These are phyloP conservation scores for Yamadazyma dushanensis DNA, from an alignment of 1,139 yeast genomes.

Conservation along the genomic window DNA sequence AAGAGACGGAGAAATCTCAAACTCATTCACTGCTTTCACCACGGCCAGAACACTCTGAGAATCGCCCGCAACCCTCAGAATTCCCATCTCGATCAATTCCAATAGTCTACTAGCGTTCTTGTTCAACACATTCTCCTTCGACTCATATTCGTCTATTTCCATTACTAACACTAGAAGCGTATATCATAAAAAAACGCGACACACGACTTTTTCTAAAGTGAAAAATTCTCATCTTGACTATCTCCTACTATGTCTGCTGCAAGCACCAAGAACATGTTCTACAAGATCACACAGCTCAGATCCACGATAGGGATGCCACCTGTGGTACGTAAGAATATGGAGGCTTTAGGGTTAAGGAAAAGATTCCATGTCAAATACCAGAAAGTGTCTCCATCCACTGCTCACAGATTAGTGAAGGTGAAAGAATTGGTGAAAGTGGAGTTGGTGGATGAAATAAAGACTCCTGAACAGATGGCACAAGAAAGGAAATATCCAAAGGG, in stretches of 20 bases:
- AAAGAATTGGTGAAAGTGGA: constrained; percentile 91
- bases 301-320: constrained; percentile 87
- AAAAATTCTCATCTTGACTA: constrained; percentile 2
- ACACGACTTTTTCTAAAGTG: constrained; percentile 7
- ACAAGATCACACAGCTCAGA: constrained; percentile 72
- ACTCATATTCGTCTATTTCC: constrained; percentile 3
- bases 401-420: constrained; percentile 80
- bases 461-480: constrained; percentile 52
- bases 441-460: constrained; percentile 54
- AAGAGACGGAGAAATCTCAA: constrained; percentile 57
- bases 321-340: constrained; percentile 60
- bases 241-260: constrained; percentile 13
- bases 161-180: not conserved
- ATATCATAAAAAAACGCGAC: not conserved
- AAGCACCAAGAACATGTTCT: constrained; percentile 27
- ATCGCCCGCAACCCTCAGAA: not conserved
- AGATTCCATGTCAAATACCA: constrained; percentile 77
- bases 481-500: constrained; percentile 68
- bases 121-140: not conserved
- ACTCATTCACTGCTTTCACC: constrained; percentile 32
- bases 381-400: constrained; percentile 71
- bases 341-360: constrained; percentile 71
- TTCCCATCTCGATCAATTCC: constrained; percentile 1
- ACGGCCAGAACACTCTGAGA: not conserved
- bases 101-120: constrained; percentile 11